phyloP scores from a whole-genome alignment of 371 early-diverging fungal genomes.

The Mortierella sp. region DNA sequence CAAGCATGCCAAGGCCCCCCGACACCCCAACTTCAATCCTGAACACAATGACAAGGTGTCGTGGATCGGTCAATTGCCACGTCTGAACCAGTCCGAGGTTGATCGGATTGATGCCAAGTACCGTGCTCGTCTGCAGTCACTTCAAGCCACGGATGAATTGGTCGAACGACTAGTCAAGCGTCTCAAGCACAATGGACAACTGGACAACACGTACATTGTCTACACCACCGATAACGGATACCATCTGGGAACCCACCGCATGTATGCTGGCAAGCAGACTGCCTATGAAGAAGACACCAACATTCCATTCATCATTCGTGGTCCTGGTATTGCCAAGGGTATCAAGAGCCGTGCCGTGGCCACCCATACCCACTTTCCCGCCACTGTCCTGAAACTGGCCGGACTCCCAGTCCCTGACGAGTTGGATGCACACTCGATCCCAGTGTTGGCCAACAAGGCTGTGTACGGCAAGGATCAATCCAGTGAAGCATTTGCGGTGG shows the following conservation, averaged over 20 bases:
- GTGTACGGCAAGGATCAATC: constrained; percentile 54
- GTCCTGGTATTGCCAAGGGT: constrained; percentile 68
- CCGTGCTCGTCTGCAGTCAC: constrained; percentile 66
- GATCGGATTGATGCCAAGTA: constrained; percentile 64
- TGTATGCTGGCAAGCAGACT: constrained; percentile 67
- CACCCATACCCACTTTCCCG: constrained; percentile 69
- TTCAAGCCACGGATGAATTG: constrained; percentile 75
- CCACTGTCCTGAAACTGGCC: constrained; percentile 70
- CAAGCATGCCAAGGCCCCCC: constrained; percentile 64
- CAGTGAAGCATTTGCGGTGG: constrained; percentile 69
- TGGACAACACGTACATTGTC: constrained; percentile 73
- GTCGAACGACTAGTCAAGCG: constrained; percentile 65
- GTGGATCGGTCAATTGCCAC: constrained; percentile 61
- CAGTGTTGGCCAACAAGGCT: constrained; percentile 50
- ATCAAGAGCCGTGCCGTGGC: constrained; percentile 58
- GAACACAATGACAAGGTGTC: constrained; percentile 63
- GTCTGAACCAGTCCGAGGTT: constrained; percentile 53
- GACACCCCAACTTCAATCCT: constrained; percentile 70
- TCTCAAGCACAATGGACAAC: constrained; percentile 61
- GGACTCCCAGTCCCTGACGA: constrained; percentile 56
- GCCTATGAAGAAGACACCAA: constrained; percentile 73
- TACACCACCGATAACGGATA: constrained; percentile 78
- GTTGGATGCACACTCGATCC: constrained; percentile 69
- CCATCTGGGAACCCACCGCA: constrained; percentile 73
- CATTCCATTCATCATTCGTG: constrained; percentile 72